phyloP scores from a whole-genome alignment of 441 rosid genomes.

The Iberis amara region DNA sequence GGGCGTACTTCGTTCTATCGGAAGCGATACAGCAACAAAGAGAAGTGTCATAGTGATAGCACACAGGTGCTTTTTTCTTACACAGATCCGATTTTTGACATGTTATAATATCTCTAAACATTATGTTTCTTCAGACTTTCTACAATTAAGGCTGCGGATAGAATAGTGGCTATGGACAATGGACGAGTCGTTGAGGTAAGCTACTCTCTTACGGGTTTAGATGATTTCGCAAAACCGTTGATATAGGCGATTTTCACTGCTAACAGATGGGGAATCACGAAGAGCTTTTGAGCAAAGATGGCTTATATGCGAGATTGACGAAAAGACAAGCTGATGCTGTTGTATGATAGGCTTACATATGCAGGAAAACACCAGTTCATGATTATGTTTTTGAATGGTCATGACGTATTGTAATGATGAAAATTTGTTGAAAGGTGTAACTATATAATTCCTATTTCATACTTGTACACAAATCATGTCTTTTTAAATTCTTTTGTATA shows the following conservation, averaged over 20 bases:
- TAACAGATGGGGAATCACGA: slow-evolving; percentile 70
- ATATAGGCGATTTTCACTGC: slow-evolving; percentile 6
- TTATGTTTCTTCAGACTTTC: slow-evolving; percentile 57
- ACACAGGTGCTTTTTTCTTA: slow-evolving; percentile 47
- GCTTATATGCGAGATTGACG: slow-evolving; percentile 69
- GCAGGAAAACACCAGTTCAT: slow-evolving; percentile 21
- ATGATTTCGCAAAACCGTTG: neutral
- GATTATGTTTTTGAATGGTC: slow-evolving; percentile 30
- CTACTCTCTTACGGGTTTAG: slow-evolving; percentile 5
- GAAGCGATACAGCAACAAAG: slow-evolving; percentile 47
- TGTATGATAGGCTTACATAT: too few relatives aligned
- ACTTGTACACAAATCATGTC: neutral
- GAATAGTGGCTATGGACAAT: slow-evolving; percentile 77
- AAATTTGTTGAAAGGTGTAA: slow-evolving; percentile 18
- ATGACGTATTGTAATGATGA: slow-evolving; percentile 17
- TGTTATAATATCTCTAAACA: slow-evolving; percentile 19
- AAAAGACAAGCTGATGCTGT: slow-evolving; percentile 84
- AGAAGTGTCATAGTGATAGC: slow-evolving; percentile 86
- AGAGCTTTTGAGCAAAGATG: slow-evolving; percentile 68
- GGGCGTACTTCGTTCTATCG: slow-evolving; percentile 78
- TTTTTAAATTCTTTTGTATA: too few relatives aligned
- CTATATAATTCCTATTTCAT: neutral
- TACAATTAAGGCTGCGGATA: slow-evolving; percentile 82
- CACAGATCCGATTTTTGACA: neutral
- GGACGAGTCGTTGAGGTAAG: slow-evolving; percentile 77